Conservation (phyloP, 306 rosid species). For the Myrica gale region DNA sequence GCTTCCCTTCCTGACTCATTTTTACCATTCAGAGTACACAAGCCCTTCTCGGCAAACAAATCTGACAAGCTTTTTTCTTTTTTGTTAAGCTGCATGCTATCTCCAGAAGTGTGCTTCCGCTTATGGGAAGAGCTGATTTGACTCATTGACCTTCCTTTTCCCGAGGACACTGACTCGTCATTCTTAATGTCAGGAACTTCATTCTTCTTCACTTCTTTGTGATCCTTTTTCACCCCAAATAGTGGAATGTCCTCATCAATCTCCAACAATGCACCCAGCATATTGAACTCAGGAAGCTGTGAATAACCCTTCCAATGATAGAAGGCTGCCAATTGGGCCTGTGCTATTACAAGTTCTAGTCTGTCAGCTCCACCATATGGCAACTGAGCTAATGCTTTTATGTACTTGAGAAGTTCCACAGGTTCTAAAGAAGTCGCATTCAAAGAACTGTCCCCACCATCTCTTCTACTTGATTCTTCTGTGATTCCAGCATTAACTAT, state of each 20-base stretch:
- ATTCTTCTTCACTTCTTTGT: constrained; percentile 28
- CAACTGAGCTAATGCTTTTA: constrained; percentile 49
- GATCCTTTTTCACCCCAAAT: constrained; percentile 28
- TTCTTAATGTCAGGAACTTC: constrained; percentile 4
- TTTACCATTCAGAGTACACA: constrained; percentile 24
- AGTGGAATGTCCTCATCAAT: constrained; percentile 37
- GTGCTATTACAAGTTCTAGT: constrained; percentile 43
- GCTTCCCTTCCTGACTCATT: constrained; percentile 27
- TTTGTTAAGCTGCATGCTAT: constrained; percentile 18
- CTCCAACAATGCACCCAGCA: constrained; percentile 41
- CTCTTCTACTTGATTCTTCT: constrained; percentile 49
- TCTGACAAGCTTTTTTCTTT: constrained; percentile 41
- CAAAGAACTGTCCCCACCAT: constrained; percentile 46
- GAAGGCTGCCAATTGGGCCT: constrained; percentile 56
- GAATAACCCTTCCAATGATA: constrained; percentile 59
- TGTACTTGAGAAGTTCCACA: constrained; percentile 44
- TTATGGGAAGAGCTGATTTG: constrained; percentile 27
- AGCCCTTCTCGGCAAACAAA: constrained; percentile 41
- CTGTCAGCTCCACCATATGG: constrained; percentile 47
- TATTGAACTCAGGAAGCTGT: constrained; percentile 49
- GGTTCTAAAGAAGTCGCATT: constrained; percentile 58
- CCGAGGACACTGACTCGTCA: not conserved
- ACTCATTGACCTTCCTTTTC: constrained; percentile 23
- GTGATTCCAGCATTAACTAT: constrained; percentile 54
- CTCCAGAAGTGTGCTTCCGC: constrained; percentile 28